Percentiles rank a stretch among this genome's conserved stretches.
phyloP scores from a whole-genome alignment of 2,329 filamentous ascomycete species.

The Hypoxylon sp. region DNA sequence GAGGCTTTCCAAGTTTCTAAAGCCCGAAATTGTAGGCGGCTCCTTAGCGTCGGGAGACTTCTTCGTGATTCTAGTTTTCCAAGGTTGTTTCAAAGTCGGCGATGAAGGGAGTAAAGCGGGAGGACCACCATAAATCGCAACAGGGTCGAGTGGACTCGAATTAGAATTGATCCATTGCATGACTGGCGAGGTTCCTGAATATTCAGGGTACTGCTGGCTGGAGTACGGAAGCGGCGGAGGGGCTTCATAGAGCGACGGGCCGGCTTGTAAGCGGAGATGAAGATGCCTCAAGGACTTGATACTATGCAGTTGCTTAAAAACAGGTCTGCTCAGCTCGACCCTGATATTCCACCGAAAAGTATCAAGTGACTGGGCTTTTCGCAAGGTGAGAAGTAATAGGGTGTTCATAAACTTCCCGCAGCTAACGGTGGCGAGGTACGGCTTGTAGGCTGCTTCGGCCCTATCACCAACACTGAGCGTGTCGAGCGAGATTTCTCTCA shows the following conservation, averaged over 20 bases:
- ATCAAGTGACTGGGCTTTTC: constrained; percentile 69
- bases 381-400: constrained; percentile 69
- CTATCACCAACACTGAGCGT: constrained; percentile 67
- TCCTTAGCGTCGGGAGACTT: constrained; percentile 54
- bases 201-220: constrained; percentile 13
- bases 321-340: constrained; percentile 71
- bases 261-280: constrained; percentile 71
- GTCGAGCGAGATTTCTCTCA: constrained; percentile 70
- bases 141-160: constrained; percentile 27
- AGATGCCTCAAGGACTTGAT: constrained; percentile 67
- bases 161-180: constrained; percentile 16
- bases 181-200: constrained; percentile 1
- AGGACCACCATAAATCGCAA: constrained; percentile 48
- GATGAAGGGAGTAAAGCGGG: constrained; percentile 53
- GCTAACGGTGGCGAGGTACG: constrained; percentile 68
- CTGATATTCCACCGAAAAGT: constrained; percentile 75
- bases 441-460: constrained; percentile 67
- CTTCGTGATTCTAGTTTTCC: constrained; percentile 56
- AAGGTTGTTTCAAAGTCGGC: constrained; percentile 56
- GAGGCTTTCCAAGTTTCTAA: constrained; percentile 68
- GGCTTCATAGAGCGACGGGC: constrained; percentile 67
- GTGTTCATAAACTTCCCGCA: constrained; percentile 77
- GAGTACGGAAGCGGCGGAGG: constrained; percentile 63
- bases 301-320: constrained; percentile 70
- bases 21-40: constrained; percentile 69